Evolutionary conservation across 2,329 filamentous ascomycete species (phyloP).

Genomic region (Ophidiomyces ophidiicola): DNA sequence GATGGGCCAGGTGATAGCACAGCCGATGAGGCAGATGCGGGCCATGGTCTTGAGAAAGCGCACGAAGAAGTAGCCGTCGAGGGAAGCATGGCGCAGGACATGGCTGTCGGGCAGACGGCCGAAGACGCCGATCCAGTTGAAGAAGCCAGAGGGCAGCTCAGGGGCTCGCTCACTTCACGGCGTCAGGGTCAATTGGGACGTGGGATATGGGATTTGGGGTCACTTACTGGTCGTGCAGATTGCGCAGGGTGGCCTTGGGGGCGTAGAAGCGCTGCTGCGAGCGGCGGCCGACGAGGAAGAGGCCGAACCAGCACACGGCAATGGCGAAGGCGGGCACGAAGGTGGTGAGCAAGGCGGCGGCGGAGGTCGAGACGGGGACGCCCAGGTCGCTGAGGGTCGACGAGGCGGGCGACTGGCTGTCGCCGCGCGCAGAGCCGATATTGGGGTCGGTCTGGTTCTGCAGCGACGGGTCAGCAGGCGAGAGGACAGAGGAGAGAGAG

Average conservation of each 20-base stretch:
- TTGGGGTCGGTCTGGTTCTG: conserved; percentile 32
- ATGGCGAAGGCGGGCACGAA: conserved; percentile 37
- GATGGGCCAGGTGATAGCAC: conserved; percentile 73
- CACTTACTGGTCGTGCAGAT: conserved; percentile 31
- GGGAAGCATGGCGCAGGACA: conserved; percentile 77
- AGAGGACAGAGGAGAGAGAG: background rate
- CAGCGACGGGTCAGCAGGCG: background rate
- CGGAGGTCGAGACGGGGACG: conserved; percentile 35
- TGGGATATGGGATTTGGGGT: conserved; percentile 1
- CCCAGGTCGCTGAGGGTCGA: conserved; percentile 24
- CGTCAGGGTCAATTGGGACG: background rate
- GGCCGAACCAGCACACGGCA: conserved; percentile 32
- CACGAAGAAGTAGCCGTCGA: conserved; percentile 85
- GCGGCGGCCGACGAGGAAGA: conserved; percentile 38
- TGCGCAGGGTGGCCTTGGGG: conserved; percentile 33
- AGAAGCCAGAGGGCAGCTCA: conserved; percentile 34
- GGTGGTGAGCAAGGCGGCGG: conserved; percentile 39
- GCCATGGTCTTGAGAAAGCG: conserved; percentile 72
- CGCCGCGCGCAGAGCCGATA: conserved; percentile 30
- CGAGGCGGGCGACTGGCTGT: conserved; percentile 26
- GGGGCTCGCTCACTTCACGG: conserved; percentile 41
- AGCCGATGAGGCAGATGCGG: conserved; percentile 69
- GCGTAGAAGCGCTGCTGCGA: conserved; percentile 37
- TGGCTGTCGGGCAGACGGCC: conserved; percentile 55
- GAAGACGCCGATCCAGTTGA: conserved; percentile 45